Base-by-base conservation (phyloP, 495 filamentous ascomycete species). In the Penicillium turbatum region DNA sequence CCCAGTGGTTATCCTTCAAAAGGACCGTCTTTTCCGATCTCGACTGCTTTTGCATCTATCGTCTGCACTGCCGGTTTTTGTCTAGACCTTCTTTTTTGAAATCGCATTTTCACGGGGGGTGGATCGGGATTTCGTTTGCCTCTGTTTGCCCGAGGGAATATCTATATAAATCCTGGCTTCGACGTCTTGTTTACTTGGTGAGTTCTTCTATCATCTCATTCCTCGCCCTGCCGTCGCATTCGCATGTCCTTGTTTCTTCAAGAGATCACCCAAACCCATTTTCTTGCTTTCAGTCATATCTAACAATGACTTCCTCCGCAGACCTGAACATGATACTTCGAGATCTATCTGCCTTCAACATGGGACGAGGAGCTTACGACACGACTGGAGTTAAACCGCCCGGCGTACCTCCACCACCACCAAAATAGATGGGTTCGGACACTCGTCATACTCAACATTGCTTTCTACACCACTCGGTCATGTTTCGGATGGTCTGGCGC, bases 321-420 rank as follows among this genome's bases (percentile, higher is more conserved):
- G 72, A 72, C 44, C 65, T 67, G 42, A 68, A 64, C 47, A 82
- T 82, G 79, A 79, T 81, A 56, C 65, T 72, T 45, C 70, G 74
- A 65, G 74, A 75, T 48, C 62, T 66, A 36, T 70, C 72, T 37
- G 70, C 72, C 44, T 72, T 65, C 65, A 82, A 82, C 64, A 82
- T 83, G 79, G 80, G 79, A 57, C 76, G 80, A 45, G 80, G 80
- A 48, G 78, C 77, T 59, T 83, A 83, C 57, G 80, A 83, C 55
- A 83, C 79, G 48, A 83, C 80, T 4, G 80, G 79, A 19, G 75
- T 81, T 16, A 76, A 79, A 63, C 81, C 81, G 67, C 80, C 80
- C 39, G 73, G 77, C 49, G 74, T 74, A 61, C 79, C 79, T 53
- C 75, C 73, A 54, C 71, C 69, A 50, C 68, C 66, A 42, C 70